Evolutionary conservation across 2,329 filamentous ascomycete species (phyloP), one percentile per base, ranked within the genome.

Genomic region (Aureobasidium sp.): DNA sequence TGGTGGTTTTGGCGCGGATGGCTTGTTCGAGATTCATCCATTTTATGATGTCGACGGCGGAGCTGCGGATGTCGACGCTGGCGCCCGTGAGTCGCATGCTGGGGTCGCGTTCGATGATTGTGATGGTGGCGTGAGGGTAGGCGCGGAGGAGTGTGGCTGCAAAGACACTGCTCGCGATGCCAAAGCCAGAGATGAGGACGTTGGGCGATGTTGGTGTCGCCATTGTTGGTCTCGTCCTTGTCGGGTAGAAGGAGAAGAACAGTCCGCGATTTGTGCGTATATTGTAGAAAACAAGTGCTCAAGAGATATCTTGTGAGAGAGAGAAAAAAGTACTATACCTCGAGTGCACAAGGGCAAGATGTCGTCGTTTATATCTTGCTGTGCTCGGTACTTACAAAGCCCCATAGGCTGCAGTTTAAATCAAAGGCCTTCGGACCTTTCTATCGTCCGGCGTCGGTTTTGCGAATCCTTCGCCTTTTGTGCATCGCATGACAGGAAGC

Each of bases 121-220:
- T 75, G 57, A 75, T 70, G 37, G 66, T 66, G 36, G 72, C 70
- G 14, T 70, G 69, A 15, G 69, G 65, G 14, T 52, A 61, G 36
- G 66, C 66, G 66, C 70, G 72, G 49, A 70, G 68, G 9, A 76
- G 65, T 67, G 69, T 74, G 69, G 73, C 75, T 14, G 74, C 74
- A 48, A 69, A 65, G 34, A 68, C 68, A 25, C 70, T 70, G 51
- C 73, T 73, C 22, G 74, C 74, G 36, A 75, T 71, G 44, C 70
- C 72, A 9, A 70, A 72, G n/a, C 73, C 73, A 17, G 70, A 69
- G 61, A 76, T 66, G 57, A 76, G 69, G 20, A 75, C 67, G 20
- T 67, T 72, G 2, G 71, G 63, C 7, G 65, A 34, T 44, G 29
- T 27, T 41, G 44, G 1, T 47, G 45, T n/a, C 22, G 34, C 36